phyloP scores from a whole-genome alignment of 371 early-diverging fungal genomes.

The Rhizomucor miehei region DNA sequence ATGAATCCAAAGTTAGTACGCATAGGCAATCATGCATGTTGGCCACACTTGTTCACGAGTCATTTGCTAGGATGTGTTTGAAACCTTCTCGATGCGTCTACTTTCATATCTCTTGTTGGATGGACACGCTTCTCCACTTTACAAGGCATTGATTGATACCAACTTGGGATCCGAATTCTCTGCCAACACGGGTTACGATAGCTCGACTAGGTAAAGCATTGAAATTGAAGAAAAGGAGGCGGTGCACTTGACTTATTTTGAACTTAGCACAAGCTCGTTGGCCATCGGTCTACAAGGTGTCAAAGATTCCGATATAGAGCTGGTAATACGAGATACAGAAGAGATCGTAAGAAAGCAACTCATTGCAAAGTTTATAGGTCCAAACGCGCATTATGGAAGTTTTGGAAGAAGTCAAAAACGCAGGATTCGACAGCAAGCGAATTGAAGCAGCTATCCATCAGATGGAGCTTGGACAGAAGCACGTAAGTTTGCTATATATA shows the following conservation, averaged over 20 bases:
- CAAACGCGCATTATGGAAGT: conserved; percentile 70
- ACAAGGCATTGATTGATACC: conserved; percentile 91
- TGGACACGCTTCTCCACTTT: conserved; percentile 93
- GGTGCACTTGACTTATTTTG: background rate
- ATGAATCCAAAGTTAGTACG: conserved; percentile 62
- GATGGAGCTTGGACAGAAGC: conserved; percentile 86
- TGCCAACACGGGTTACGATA: conserved; percentile 86
- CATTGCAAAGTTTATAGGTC: conserved; percentile 33
- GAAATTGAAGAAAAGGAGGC: background rate
- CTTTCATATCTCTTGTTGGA: conserved; percentile 79
- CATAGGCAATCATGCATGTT: no score
- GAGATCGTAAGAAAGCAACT: background rate
- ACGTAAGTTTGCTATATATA: conserved; percentile 49
- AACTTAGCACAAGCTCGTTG: conserved; percentile 47
- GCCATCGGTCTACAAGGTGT: conserved; percentile 76
- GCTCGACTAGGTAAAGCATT: conserved; percentile 48
- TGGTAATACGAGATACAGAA: conserved; percentile 30
- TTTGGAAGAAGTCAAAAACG: conserved; percentile 60
- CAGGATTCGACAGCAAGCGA: conserved; percentile 77
- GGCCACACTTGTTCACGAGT: no score
- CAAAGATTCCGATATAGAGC: conserved; percentile 46
- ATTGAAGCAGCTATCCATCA: conserved; percentile 90
- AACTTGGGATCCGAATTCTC: conserved; percentile 92
- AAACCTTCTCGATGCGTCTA: conserved; percentile 79
- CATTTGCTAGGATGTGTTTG: conserved; percentile 64